phyloP scores from a whole-genome alignment of 192 early-diverging fungal genomes.

The Coemansia sp. region DNA sequence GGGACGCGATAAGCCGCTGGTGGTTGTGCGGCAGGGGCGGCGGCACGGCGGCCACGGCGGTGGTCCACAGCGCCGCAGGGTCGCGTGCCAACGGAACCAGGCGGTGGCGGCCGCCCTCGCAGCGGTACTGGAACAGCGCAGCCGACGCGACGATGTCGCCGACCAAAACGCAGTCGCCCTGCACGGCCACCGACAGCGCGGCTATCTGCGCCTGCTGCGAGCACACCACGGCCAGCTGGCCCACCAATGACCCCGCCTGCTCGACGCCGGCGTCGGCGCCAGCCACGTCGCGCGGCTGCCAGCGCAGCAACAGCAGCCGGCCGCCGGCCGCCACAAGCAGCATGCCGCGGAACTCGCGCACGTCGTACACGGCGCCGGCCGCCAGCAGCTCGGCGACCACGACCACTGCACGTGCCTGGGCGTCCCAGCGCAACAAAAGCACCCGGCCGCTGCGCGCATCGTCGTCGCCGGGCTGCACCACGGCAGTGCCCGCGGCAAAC shows the following conservation, averaged over 20 bases:
- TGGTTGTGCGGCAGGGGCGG: conserved; percentile 17
- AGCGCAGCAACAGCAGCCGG: conserved; percentile 32
- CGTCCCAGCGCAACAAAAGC: conserved; percentile 60
- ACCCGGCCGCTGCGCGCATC: conserved; percentile 73
- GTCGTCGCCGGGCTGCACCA: conserved; percentile 55
- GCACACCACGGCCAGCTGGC: conserved; percentile 29
- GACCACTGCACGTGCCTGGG: conserved; percentile 44
- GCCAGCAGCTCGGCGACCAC: conserved; percentile 54
- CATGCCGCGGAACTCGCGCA: conserved; percentile 58
- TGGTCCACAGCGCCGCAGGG: conserved; percentile 35
- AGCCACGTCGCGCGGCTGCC: conserved; percentile 19
- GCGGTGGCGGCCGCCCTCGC: conserved; percentile 12
- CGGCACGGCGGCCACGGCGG: conserved; percentile 27
- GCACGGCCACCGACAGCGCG: conserved; percentile 55
- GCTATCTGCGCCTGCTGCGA: conserved; percentile 59
- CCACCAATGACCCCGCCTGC: neutral
- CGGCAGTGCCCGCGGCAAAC: conserved; percentile 75
- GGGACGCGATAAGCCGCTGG: conserved; percentile 3
- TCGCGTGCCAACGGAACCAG: conserved; percentile 38
- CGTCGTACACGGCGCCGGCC: conserved; percentile 63
- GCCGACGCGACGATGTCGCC: conserved; percentile 85
- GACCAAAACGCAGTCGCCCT: conserved; percentile 69
- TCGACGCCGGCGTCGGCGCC: neutral
- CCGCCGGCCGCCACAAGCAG: conserved; percentile 69
- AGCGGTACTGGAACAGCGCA: conserved; percentile 49